Evolutionary conservation across 2,329 filamentous ascomycete species (phyloP).

Genomic region (Calonectria pteridis): DNA sequence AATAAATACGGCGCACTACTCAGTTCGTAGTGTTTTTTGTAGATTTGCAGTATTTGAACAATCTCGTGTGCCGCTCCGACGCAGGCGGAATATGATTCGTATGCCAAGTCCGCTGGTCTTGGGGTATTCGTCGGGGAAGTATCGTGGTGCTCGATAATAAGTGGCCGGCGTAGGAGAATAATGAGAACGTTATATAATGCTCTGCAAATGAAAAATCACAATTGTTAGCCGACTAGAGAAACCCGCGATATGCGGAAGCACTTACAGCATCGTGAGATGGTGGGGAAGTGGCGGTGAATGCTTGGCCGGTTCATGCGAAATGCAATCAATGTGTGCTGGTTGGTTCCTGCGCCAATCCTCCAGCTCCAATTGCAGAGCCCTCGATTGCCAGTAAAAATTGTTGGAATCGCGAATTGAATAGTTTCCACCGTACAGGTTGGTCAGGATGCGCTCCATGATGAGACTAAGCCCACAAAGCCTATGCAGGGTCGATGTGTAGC

Average conservation of each 20-base stretch:
- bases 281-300: background rate
- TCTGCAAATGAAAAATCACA: constrained; percentile 24
- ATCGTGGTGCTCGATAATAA: constrained; percentile 55
- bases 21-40: background rate
- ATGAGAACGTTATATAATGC: constrained; percentile 64
- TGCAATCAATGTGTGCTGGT: constrained; percentile 35
- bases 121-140: background rate
- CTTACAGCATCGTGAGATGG: background rate
- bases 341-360: background rate
- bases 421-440: constrained; percentile 3
- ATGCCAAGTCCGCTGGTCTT: background rate
- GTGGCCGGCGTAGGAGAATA: constrained; percentile 67
- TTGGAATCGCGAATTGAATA: background rate
- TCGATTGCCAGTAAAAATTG: constrained; percentile 3
- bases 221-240: too few relatives aligned
- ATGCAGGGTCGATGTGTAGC: constrained; percentile 58
- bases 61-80: background rate
- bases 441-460: constrained; percentile 41
- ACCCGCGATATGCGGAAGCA: background rate
- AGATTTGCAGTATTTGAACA: background rate
- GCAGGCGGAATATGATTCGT: background rate
- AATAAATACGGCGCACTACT: background rate
- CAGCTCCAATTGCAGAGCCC: background rate
- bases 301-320: constrained; percentile 33
- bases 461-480: constrained; percentile 58